Percentiles rank a stretch among this genome's conserved stretches.
These are phyloP conservation scores for Rhizopus sp. DNA, from an alignment of 371 early-diverging fungal genomes.

Conservation along the genomic window DNA sequence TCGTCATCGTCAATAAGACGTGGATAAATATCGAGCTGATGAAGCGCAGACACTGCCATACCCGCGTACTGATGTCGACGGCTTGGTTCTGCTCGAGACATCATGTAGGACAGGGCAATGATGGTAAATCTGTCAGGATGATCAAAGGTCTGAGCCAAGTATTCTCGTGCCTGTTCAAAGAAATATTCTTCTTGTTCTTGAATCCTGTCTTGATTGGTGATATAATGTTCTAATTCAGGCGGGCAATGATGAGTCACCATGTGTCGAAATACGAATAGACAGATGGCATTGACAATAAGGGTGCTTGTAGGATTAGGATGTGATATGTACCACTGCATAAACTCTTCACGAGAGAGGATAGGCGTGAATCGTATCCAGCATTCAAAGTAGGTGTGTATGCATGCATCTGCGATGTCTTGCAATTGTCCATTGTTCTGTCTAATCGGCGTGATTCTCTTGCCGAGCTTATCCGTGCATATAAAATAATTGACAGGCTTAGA, in stretches of 20 bases:
- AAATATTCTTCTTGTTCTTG: conserved; percentile 40
- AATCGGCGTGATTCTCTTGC: conserved; percentile 8
- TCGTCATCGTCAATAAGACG: conserved; percentile 28
- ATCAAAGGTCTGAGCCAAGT: conserved; percentile 36
- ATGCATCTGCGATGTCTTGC: conserved; percentile 30
- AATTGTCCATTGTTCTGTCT: conserved; percentile 1
- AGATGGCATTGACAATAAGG: conserved; percentile 42
- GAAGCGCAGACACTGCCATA: conserved; percentile 33
- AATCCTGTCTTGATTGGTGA: conserved; percentile 27
- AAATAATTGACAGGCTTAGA: conserved; percentile 38
- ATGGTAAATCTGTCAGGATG: conserved; percentile 35
- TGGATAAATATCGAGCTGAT: conserved; percentile 30
- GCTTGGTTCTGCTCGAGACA: conserved; percentile 24
- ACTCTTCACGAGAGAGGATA: conserved; percentile 30
- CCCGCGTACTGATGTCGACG: conserved; percentile 35
- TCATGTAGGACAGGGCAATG: conserved; percentile 29
- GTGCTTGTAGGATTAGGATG: conserved; percentile 27
- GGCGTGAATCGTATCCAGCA: conserved; percentile 42
- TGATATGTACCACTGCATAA: conserved; percentile 32
- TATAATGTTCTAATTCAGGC: conserved; percentile 18
- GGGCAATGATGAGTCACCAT: conserved; percentile 35
- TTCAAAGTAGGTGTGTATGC: conserved; percentile 34
- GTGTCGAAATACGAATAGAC: conserved; percentile 35
- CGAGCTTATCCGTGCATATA: conserved; percentile 21
- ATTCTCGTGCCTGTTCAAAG: conserved; percentile 36